Base-by-base conservation (phyloP, 352 stramenopile species). In the Stephanocyclus meneghinianus region DNA sequence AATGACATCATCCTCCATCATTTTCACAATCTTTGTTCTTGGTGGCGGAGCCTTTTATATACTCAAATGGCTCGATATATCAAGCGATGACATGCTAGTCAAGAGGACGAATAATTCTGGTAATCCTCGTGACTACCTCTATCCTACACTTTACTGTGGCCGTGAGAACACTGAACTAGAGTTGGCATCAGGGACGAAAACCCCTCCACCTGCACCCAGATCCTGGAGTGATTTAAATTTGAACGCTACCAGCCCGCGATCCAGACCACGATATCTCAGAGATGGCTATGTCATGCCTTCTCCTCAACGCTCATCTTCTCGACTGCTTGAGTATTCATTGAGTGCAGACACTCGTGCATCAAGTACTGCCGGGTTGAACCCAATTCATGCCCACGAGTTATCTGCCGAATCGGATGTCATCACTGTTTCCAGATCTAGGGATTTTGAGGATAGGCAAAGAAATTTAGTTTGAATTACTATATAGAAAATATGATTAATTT, bases 11-110 rank as follows among this genome's bases (percentile, higher is more conserved):
- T 86, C 85, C 10, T 84, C 74, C 15, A 92, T 92, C 26, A 84
- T 92, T 51, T 92, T 92, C 50, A 90, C 87, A 30, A 86, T 92
- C 30, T 92, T 92, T 74, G 51, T 92, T 18, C 48, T 90, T n/a
- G 87, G 87, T 55, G 87, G 85, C 1, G 71, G 69, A 16, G 90
- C 87, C n/a, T 90, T 83, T 51, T 91, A 91, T 70, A 80, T 91
- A 44, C 82, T 91, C 56, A 81, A 92, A 60, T 59, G 66, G 47
- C 71, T 92, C 47, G 87, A 80, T 37, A 74, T 80, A 59, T 70
- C 72, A 26, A 73, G 66, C 37, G 72, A 80, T 37, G 72, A 80
- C 37, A 80, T 80, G 72, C 72, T 80, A n/a, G 42, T 74, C 64
- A 69, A 69, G 10, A 18, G 15, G 4, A 55, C 42, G 21, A 56